These are phyloP conservation scores for Corallochytrium limacisporum DNA, from an alignment of 78 protist species.

Conservation along the genomic window DNA sequence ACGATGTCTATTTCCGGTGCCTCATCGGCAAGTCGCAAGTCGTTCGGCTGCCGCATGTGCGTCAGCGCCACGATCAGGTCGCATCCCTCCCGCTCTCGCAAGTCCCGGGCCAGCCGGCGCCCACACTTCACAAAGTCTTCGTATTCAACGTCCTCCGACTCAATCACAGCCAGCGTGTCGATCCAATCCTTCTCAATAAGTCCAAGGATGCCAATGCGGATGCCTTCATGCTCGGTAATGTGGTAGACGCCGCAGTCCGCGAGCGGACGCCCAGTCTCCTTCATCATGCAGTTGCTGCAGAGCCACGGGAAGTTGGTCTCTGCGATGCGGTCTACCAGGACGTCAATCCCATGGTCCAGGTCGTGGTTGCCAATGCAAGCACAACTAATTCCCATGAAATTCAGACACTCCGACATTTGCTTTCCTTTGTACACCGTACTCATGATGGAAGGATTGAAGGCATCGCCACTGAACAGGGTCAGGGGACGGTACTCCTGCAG, in stretches of 20 bases:
- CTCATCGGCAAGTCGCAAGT: neutral
- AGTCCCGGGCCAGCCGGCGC: neutral
- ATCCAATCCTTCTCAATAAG: constrained; percentile 34
- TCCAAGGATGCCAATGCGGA: constrained; percentile 31
- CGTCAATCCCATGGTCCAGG: neutral
- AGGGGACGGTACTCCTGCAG: neutral
- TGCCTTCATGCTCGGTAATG: neutral
- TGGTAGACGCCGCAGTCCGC: neutral
- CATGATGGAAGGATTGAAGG: neutral
- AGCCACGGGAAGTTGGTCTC: constrained; percentile 22
- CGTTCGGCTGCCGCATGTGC: constrained; percentile 34
- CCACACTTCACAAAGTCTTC: neutral
- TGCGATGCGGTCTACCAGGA: neutral
- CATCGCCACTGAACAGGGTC: neutral
- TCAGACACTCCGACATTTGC: neutral
- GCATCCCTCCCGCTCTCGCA: neutral
- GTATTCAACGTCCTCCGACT: neutral
- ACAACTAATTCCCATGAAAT: neutral
- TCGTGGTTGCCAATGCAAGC: neutral
- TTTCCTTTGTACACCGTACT: neutral
- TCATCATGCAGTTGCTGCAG: constrained; percentile 8
- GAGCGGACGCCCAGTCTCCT: neutral
- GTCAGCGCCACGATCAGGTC: constrained; percentile 36
- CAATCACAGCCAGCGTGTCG: neutral
- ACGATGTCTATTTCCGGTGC: constrained; percentile 20